Conservation (phyloP, 2,329 filamentous ascomycete species). For the Curvularia eragrostidis region DNA sequence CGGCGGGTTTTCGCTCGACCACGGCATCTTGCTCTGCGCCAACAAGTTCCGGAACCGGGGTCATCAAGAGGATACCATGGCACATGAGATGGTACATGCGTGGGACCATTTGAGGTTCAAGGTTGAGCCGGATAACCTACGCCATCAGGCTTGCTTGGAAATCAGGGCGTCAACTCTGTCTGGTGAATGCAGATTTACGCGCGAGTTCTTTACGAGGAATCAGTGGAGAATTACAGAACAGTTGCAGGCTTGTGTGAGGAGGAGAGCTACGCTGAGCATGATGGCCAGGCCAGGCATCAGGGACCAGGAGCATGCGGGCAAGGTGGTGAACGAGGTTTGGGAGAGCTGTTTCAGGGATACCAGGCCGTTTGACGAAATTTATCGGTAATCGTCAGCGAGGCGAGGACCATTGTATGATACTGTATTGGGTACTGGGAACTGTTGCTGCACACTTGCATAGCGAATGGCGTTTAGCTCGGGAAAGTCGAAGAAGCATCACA, state of each 20-base stretch:
- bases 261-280: constrained; percentile 80
- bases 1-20: constrained; percentile 84
- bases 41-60: constrained; percentile 83
- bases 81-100: constrained; percentile 97
- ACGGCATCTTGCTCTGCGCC: constrained; percentile 90
- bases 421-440: not conserved
- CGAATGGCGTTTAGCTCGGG: constrained; percentile 6
- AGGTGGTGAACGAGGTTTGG: constrained; percentile 97
- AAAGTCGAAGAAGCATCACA: not conserved
- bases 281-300: constrained; percentile 79
- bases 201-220: constrained; percentile 82
- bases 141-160: constrained; percentile 94
- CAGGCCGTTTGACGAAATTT: constrained; percentile 95
- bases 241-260: constrained; percentile 89
- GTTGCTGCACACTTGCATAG: constrained; percentile 6
- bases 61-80: constrained; percentile 90
- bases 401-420: not conserved
- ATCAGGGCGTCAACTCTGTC: constrained; percentile 92
- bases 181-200: constrained; percentile 89
- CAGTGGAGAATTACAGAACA: constrained; percentile 92
- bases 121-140: constrained; percentile 80
- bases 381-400: constrained; percentile 61
- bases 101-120: constrained; percentile 94
- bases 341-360: constrained; percentile 96
- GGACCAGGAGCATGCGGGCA: constrained; percentile 83